Conservation (phyloP, 345 rosid species). For the Litchi chinensis region DNA sequence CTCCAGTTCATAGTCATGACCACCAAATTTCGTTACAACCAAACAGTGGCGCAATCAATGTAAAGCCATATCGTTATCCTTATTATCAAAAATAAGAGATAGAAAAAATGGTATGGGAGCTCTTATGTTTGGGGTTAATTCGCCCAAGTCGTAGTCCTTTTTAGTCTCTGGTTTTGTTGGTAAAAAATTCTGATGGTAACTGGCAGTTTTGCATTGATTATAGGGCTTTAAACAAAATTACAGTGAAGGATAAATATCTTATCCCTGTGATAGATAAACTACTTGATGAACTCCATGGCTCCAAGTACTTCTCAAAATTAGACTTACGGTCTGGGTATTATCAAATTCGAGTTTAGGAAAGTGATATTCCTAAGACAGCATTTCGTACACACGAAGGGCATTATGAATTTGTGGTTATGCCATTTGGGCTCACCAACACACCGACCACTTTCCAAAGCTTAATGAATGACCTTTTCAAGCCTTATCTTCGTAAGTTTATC, state of each 20-base stretch:
- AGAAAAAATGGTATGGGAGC: background rate
- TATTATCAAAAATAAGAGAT: background rate
- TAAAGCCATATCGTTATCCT: background rate
- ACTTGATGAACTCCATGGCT: background rate
- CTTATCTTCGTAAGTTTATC: too few relatives aligned
- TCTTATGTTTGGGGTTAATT: background rate
- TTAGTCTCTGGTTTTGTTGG: background rate
- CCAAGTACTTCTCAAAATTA: background rate
- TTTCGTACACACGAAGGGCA: background rate
- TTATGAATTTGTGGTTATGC: background rate
- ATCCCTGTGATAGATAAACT: background rate
- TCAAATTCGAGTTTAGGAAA: background rate
- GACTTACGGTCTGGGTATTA: background rate
- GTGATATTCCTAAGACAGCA: background rate
- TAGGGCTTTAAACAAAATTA: background rate
- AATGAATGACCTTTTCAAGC: background rate
- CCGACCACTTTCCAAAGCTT: background rate
- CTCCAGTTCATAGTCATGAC: background rate
- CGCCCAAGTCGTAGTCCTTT: background rate
- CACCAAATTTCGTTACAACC: background rate
- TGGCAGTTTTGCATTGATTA: slow-evolving; percentile 1
- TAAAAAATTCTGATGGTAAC: background rate
- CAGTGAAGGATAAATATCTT: background rate
- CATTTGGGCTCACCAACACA: background rate
- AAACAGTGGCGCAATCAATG: background rate